phyloP scores from a whole-genome alignment of 257 asterid species.

The Hygrophila difformis region DNA sequence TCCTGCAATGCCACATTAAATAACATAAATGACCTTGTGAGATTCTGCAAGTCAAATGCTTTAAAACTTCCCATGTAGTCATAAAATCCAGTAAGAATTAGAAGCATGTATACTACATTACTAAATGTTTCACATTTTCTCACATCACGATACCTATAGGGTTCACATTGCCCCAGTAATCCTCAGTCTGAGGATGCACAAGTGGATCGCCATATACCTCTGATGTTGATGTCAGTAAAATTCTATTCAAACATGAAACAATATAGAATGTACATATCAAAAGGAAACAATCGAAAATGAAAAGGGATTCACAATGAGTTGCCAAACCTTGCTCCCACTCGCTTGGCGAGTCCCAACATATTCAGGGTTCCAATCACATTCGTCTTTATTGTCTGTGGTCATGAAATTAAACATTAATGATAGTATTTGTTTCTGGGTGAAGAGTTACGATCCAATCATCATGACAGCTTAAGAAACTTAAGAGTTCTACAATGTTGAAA shows the following conservation, averaged over 20 bases:
- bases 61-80: no score
- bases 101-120: no score
- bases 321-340: conserved; percentile 91
- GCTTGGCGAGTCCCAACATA: conserved; percentile 98
- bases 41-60: no score
- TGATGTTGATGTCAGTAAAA: conserved; percentile 89
- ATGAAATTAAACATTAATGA: conserved; percentile 3
- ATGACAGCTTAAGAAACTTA: neutral
- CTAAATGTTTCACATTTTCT: no score
- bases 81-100: no score
- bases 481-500: neutral
- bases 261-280: neutral
- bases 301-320: neutral
- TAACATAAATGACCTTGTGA: no score
- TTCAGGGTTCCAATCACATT: conserved; percentile 90
- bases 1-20: conserved; percentile 39
- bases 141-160: conserved; percentile 60
- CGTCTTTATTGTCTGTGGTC: conserved; percentile 85
- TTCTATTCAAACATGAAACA: conserved; percentile 31
- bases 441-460: neutral
- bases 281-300: neutral
- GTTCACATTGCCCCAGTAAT: conserved; percentile 98
- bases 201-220: conserved; percentile 98
- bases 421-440: neutral
- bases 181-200: conserved; percentile 90